Evolutionary conservation across 345 rosid species (phyloP), one percentile per base, ranked within the genome.

Genomic region (Gossypium arboreum): DNA sequence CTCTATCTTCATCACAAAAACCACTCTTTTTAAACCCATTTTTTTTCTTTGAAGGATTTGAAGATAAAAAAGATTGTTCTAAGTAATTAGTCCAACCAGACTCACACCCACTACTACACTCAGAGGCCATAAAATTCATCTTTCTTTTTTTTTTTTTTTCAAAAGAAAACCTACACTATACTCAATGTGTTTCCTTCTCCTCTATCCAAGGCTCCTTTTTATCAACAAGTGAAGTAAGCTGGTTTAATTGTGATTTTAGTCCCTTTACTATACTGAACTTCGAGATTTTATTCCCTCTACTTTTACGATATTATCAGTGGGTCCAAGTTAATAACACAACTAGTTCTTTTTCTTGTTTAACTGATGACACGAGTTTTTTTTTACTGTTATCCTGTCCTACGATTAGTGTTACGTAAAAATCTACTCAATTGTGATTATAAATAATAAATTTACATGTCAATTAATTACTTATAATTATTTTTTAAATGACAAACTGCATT

Each of bases 11-110:
- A 17, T 68, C 74, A 61, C 69, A 39, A 69, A 71, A 68, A 15
- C 73, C 79, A 71, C 34, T 64, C 61, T 73, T 77, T 63, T 44
- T 60, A 73, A 65, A 65, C 15, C 52, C 70, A 12, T 22, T 13
- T 7, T 16, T 9, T 75, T 68, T 71, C 51, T 71, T 68, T 43
- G 90, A 73, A 51, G 81, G 76, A 47, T 71, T 76, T 12, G 84
- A 71, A 59, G 85, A 82, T 56, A 73, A 56, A 72, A 77, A 79
- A 78, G 97, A 90, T 6, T 92, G 96, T 69, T 92, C 98, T 17
- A 94, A 83, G 86, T 94, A 94, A 1, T 89, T 75, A 80, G 99
- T 94, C 99, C 99, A 94, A n/a, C 99, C 99, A 25, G 99, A 94
- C 75, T 94, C 98, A 70, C 99, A 92, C 18, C 91, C 98, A 76